These are phyloP conservation scores for Tolypocladium inflatum DNA, from an alignment of 2,329 filamentous ascomycete species.

Conservation along the genomic window DNA sequence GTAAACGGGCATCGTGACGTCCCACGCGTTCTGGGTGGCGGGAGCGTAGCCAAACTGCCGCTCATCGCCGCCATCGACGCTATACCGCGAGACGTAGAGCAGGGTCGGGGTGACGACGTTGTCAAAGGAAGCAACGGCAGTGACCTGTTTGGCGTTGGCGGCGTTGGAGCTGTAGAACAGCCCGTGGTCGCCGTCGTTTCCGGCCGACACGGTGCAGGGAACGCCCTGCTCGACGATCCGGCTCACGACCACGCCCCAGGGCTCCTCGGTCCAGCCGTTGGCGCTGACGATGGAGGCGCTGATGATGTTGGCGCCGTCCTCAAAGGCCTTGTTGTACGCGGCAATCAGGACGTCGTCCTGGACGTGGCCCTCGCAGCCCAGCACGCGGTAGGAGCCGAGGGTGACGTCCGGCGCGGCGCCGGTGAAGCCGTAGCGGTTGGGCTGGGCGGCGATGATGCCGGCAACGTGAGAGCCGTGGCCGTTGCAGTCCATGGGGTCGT, in stretches of 20 bases:
- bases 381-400: constrained; percentile 27
- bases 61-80: constrained; percentile 22
- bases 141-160: constrained; percentile 35
- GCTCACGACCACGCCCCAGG: constrained; percentile 40
- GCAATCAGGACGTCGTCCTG: constrained; percentile 25
- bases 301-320: constrained; percentile 45
- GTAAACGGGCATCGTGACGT: constrained; percentile 37
- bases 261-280: constrained; percentile 42
- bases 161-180: constrained; percentile 41
- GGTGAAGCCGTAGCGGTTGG: constrained; percentile 22
- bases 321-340: constrained; percentile 28
- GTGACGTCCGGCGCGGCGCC: constrained; percentile 29
- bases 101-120: constrained; percentile 33
- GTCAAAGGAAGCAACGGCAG: constrained; percentile 40
- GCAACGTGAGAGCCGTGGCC: constrained; percentile 36
- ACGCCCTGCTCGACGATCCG: constrained; percentile 45
- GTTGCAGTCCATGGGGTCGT: constrained; percentile 27
- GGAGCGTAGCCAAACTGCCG: no score
- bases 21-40: constrained; percentile 25
- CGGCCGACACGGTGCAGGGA: constrained; percentile 40
- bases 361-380: constrained; percentile 19
- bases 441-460: constrained; percentile 33
- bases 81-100: constrained; percentile 29
- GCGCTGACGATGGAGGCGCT: constrained; percentile 43
- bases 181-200: constrained; percentile 36